Conservation (phyloP, 2,329 filamentous ascomycete species). For the Aphanoascus verrucosus region DNA sequence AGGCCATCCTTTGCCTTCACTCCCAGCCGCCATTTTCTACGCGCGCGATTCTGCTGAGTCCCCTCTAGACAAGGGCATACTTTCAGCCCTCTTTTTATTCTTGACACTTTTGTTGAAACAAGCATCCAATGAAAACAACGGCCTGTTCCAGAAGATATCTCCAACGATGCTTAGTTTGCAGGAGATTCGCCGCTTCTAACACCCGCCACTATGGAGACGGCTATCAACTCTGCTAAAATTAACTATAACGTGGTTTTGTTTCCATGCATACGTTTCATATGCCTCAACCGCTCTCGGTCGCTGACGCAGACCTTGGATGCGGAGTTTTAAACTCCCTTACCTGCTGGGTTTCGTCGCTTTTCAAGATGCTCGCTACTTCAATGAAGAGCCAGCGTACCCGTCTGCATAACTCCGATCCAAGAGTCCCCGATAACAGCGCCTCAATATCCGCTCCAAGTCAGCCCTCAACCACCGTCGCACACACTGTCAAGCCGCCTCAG, state of each 20-base stretch:
- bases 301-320: conserved; percentile 9
- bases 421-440: neutral
- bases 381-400: conserved; percentile 11
- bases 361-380: conserved; percentile 13
- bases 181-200: conserved; percentile 8
- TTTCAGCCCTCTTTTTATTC: conserved; percentile 3
- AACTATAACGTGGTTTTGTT: conserved; percentile 1
- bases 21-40: neutral
- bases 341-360: conserved; percentile 7
- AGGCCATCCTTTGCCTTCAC: neutral
- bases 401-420: conserved; percentile 10
- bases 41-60: neutral
- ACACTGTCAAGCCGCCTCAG: conserved; percentile 6
- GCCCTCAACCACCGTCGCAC: conserved; percentile 6
- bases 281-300: conserved; percentile 11
- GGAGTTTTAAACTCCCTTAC: conserved; percentile 12
- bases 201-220: conserved; percentile 11
- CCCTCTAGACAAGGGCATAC: conserved; percentile 5
- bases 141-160: conserved; percentile 6
- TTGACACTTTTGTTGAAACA: conserved; percentile 5
- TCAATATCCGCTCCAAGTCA: conserved; percentile 8
- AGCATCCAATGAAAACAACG: neutral
- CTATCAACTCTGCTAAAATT: conserved; percentile 9
- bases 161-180: conserved; percentile 12
- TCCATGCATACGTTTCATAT: conserved; percentile 10